Evolutionary conservation across 768 basidiomycete genomes (phyloP).

Genomic region (Russula sp.): DNA sequence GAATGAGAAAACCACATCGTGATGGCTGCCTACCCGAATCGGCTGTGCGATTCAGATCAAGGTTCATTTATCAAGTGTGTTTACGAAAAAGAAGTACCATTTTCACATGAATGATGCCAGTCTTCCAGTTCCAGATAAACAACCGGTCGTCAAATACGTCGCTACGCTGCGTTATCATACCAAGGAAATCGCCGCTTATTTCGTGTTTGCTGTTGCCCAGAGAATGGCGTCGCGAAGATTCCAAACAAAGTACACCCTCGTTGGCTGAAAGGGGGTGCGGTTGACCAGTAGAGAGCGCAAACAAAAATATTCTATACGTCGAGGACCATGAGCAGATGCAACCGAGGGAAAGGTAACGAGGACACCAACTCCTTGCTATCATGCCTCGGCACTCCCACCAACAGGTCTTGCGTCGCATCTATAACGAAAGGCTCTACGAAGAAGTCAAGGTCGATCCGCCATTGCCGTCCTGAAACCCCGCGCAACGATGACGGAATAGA

Average conservation of each 20-base stretch:
- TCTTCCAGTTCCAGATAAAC: constrained; percentile 23
- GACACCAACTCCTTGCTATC: neutral
- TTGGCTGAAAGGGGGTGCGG: constrained; percentile 15
- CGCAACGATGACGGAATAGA: constrained; percentile 9
- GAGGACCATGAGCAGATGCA: neutral
- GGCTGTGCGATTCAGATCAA: neutral
- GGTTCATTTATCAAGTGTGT: neutral
- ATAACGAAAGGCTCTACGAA: neutral
- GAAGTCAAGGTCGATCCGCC: constrained; percentile 11
- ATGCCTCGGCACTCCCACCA: neutral
- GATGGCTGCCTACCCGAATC: neutral
- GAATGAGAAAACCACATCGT: constrained; percentile 3
- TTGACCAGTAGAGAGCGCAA: constrained; percentile 1
- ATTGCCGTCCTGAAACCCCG: neutral
- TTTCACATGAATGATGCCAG: neutral
- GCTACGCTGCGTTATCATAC: neutral
- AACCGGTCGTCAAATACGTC: neutral
- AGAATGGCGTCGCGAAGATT: neutral
- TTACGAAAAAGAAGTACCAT: constrained; percentile 4
- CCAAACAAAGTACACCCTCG: neutral
- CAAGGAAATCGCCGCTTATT: constrained; percentile 11
- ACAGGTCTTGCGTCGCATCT: constrained; percentile 12
- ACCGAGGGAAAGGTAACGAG: neutral
- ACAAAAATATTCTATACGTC: neutral
- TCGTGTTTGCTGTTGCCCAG: constrained; percentile 5